phyloP scores from a whole-genome alignment of 2,329 filamentous ascomycete species.

The Xylaria multiplex region DNA sequence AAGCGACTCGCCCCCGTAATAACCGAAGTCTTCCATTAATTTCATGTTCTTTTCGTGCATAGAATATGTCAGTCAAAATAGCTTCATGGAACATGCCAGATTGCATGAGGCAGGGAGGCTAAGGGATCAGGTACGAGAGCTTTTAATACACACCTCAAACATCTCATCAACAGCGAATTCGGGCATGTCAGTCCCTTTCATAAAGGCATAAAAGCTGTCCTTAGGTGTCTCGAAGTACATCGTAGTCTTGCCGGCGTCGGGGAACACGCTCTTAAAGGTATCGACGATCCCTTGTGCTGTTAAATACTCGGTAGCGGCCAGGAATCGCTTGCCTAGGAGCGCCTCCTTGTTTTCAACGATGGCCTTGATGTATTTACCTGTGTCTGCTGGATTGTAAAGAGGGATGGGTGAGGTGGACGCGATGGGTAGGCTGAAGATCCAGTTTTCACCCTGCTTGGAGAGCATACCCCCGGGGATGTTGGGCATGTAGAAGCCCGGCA shows the following conservation, averaged over 20 bases:
- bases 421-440: conserved; percentile 50
- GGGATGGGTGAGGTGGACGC: conserved; percentile 49
- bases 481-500: conserved; percentile 65
- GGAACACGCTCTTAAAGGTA: conserved; percentile 52
- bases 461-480: conserved; percentile 54
- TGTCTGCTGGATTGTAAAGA: conserved; percentile 51
- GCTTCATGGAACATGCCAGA: too few relatives aligned
- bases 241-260: conserved; percentile 54
- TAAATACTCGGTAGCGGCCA: conserved; percentile 55
- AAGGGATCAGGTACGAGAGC: too few relatives aligned
- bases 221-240: conserved; percentile 51
- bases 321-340: conserved; percentile 56
- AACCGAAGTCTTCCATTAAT: conserved; percentile 62
- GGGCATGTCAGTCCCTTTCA: conserved; percentile 51
- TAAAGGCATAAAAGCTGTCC: conserved; percentile 53
- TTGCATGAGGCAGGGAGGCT: too few relatives aligned
- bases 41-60: conserved; percentile 54
- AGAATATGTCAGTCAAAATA: too few relatives aligned
- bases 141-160: conserved; percentile 49
- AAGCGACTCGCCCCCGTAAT: conserved; percentile 59
- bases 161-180: conserved; percentile 59
- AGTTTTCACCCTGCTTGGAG: conserved; percentile 46
- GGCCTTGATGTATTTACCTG: conserved; percentile 54
- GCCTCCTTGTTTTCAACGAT: conserved; percentile 50
- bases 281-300: conserved; percentile 54